These are phyloP conservation scores for Apophysomyces elegans DNA, from an alignment of 371 early-diverging fungal species.

Conservation along the genomic window DNA sequence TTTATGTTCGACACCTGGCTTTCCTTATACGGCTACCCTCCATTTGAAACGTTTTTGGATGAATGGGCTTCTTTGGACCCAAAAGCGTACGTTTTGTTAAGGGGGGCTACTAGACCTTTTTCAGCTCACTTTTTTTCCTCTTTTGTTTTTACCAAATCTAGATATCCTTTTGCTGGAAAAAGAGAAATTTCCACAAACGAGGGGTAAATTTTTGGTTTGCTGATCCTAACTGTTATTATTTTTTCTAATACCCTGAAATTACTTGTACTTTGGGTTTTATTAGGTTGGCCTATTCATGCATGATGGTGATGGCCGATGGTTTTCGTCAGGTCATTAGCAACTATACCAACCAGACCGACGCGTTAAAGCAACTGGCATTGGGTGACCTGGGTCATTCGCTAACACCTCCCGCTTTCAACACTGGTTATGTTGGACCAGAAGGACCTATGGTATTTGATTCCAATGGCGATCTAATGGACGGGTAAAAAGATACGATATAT, in stretches of 20 bases:
- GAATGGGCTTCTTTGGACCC: slow-evolving; percentile 55
- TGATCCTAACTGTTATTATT: background rate
- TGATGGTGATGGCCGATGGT: slow-evolving; percentile 64
- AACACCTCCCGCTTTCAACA: slow-evolving; percentile 53
- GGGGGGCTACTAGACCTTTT: too few relatives aligned
- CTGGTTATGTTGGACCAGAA: slow-evolving; percentile 62
- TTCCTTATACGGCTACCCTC: slow-evolving; percentile 52
- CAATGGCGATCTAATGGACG: slow-evolving; percentile 58
- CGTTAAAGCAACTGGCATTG: slow-evolving; percentile 37
- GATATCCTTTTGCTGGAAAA: slow-evolving; percentile 62
- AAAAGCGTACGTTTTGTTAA: slow-evolving; percentile 32
- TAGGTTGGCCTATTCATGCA: slow-evolving; percentile 59
- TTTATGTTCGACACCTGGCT: slow-evolving; percentile 63
- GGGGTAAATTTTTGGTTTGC: slow-evolving; percentile 41
- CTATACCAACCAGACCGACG: slow-evolving; percentile 42
- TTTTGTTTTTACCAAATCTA: slow-evolving; percentile 12
- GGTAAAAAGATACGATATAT: slow-evolving; percentile 31
- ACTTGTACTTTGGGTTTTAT: background rate
- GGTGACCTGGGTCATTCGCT: slow-evolving; percentile 49
- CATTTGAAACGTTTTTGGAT: slow-evolving; percentile 58
- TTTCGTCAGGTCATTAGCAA: slow-evolving; percentile 41
- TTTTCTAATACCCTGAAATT: background rate
- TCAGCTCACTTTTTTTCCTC: too few relatives aligned
- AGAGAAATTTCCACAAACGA: slow-evolving; percentile 61
- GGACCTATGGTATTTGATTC: slow-evolving; percentile 61